Conservation (phyloP, 768 basidiomycete genomes). For the Hemileccinum rubropunctum region DNA sequence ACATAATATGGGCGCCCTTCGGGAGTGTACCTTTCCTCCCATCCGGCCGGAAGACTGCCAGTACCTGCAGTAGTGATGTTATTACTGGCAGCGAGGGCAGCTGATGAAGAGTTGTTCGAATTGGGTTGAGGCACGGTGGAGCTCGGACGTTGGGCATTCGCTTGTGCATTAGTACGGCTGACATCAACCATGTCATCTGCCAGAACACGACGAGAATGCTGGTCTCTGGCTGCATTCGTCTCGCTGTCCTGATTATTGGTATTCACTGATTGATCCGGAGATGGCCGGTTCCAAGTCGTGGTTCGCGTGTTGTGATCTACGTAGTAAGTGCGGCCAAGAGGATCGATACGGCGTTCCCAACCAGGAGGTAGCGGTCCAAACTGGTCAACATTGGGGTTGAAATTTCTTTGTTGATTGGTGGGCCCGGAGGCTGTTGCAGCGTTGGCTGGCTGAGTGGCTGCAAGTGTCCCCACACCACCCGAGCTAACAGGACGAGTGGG, state of each 20-base stretch:
- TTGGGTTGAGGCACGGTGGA: slow-evolving; percentile 31
- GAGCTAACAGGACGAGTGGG: slow-evolving; percentile 38
- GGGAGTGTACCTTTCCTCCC: slow-evolving; percentile 98
- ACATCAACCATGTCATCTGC: slow-evolving; percentile 85
- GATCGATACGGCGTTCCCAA: slow-evolving; percentile 98
- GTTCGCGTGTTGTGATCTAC: slow-evolving; percentile 98
- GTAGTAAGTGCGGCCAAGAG: slow-evolving; percentile 94
- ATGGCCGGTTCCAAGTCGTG: slow-evolving; percentile 97
- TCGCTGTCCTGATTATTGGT: slow-evolving; percentile 67
- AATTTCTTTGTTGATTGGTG: slow-evolving; percentile 65
- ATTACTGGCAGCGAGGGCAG: slow-evolving; percentile 50
- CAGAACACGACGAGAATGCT: slow-evolving; percentile 79
- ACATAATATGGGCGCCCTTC: slow-evolving; percentile 99
- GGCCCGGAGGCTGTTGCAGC: slow-evolving; percentile 39
- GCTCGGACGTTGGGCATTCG: slow-evolving; percentile 42
- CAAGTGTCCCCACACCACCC: slow-evolving; percentile 20
- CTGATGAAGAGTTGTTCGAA: slow-evolving; percentile 34
- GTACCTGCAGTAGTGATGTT: slow-evolving; percentile 67
- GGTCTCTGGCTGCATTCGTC: slow-evolving; percentile 82
- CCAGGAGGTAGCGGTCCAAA: slow-evolving; percentile 86
- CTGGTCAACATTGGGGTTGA: slow-evolving; percentile 94
- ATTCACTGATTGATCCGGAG: slow-evolving; percentile 71
- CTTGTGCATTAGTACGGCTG: slow-evolving; percentile 42
- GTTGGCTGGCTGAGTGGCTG: slow-evolving; percentile 18
- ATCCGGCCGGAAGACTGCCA: slow-evolving; percentile 91